Evolutionary conservation across 768 basidiomycete species (phyloP).

Genomic region (Ramaria sp.): DNA sequence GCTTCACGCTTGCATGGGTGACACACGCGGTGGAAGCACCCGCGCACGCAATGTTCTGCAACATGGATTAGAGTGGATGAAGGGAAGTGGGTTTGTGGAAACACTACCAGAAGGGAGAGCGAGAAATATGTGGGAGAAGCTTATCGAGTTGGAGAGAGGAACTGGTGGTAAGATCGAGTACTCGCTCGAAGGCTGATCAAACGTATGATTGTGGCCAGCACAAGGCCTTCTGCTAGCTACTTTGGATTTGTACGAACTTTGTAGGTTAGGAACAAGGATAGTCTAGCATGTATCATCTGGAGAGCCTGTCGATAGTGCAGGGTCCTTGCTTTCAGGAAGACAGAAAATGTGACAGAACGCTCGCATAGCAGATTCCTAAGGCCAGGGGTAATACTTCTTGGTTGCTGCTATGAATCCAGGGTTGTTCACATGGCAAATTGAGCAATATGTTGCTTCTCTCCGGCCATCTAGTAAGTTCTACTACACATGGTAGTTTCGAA

Average conservation of each 20-base stretch:
- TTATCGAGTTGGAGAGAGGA: constrained; percentile 41
- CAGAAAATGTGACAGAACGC: too few relatives aligned
- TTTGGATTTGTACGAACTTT: not conserved
- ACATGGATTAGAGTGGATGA: constrained; percentile 67
- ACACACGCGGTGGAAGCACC: constrained; percentile 44
- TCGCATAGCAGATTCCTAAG: too few relatives aligned
- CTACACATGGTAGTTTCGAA: too few relatives aligned
- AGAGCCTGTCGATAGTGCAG: too few relatives aligned
- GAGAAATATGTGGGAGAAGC: constrained; percentile 44
- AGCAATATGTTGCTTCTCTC: too few relatives aligned
- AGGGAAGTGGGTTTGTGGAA: constrained; percentile 32
- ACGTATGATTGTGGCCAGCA: not conserved
- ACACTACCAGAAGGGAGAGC: constrained; percentile 32
- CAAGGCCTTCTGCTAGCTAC: not conserved
- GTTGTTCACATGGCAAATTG: too few relatives aligned
- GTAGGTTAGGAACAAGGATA: not conserved
- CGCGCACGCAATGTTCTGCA: constrained; percentile 68
- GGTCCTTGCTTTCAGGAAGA: too few relatives aligned
- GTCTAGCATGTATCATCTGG: too few relatives aligned
- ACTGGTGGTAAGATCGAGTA: constrained; percentile 37
- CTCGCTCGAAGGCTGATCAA: constrained; percentile 26
- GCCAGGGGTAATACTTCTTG: too few relatives aligned
- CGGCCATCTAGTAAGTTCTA: too few relatives aligned
- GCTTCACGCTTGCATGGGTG: constrained; percentile 60
- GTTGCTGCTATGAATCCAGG: too few relatives aligned